These are phyloP conservation scores for Tricholoma hemisulphureum DNA, from an alignment of 768 basidiomycete species.

Conservation along the genomic window DNA sequence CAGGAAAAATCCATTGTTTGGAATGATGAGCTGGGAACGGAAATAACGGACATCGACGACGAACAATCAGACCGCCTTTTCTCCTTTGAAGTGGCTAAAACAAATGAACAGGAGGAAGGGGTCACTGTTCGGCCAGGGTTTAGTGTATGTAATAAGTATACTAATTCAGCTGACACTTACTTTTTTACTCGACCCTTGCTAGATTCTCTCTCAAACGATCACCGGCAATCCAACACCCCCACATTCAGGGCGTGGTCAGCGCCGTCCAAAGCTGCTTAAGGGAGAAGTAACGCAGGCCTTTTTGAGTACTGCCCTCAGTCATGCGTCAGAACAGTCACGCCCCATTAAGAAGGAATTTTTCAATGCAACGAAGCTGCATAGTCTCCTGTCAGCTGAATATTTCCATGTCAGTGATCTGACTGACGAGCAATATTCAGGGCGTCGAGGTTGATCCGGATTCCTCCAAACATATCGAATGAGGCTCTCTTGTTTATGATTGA, in stretches of 20 bases:
- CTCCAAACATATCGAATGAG: neutral
- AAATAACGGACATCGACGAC: conserved; percentile 32
- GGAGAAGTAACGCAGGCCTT: conserved; percentile 44
- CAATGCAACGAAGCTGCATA: neutral
- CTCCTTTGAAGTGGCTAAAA: conserved; percentile 54
- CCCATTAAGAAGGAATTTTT: neutral
- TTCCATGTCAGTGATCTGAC: neutral
- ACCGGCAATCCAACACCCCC: neutral
- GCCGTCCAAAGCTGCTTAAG: conserved; percentile 30
- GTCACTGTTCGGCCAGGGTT: conserved; percentile 45
- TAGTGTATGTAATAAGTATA: conserved; percentile 35
- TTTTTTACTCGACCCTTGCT: neutral
- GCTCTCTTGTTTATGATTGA: neutral
- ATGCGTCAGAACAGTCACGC: neutral
- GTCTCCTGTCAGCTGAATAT: neutral
- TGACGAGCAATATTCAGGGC: neutral
- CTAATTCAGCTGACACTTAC: conserved; percentile 5
- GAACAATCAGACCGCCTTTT: conserved; percentile 48
- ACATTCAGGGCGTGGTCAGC: neutral
- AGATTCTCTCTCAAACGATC: neutral
- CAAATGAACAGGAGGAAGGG: conserved; percentile 53
- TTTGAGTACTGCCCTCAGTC: conserved; percentile 30
- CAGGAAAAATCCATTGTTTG: conserved; percentile 47
- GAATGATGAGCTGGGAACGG: conserved; percentile 29
- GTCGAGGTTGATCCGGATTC: neutral